Conservation (phyloP, 257 asterid species). For the Fraxinus americana region DNA sequence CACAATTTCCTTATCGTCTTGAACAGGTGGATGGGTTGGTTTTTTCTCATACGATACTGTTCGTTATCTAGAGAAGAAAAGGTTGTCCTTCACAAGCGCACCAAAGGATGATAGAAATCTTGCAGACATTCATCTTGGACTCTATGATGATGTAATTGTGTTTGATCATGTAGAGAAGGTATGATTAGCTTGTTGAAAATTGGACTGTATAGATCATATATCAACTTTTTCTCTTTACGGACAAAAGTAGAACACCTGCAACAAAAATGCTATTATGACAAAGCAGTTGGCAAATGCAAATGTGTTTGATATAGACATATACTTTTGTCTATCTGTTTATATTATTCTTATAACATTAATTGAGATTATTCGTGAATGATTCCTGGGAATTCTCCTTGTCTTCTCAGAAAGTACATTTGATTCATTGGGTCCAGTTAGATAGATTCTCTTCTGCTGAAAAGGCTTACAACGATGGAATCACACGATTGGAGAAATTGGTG, state of each 20-base stretch:
- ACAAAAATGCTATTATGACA: neutral
- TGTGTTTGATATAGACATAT: neutral
- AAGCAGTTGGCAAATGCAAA: neutral
- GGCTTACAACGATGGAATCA: conserved; percentile 77
- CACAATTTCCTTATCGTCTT: conserved; percentile 10
- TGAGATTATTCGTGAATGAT: conserved; percentile 22
- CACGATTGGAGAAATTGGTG: conserved; percentile 54
- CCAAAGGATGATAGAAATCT: conserved; percentile 75
- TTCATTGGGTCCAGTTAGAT: conserved; percentile 93
- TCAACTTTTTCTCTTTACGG: neutral
- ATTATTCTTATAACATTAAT: conserved; percentile 5
- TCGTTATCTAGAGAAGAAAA: conserved; percentile 70
- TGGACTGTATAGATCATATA: conserved; percentile 9
- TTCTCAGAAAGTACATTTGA: conserved; percentile 67
- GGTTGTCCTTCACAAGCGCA: conserved; percentile 65
- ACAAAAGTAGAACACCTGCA: neutral
- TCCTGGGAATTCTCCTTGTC: conserved; percentile 9
- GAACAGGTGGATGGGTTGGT: conserved; percentile 97
- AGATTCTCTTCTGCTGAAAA: conserved; percentile 52
- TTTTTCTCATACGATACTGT: conserved; percentile 89
- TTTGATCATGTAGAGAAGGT: conserved; percentile 97
- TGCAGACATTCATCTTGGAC: conserved; percentile 88
- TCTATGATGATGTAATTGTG: conserved; percentile 77
- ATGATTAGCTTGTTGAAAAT: conserved; percentile 18
- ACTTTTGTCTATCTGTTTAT: conserved; percentile 6